Evolutionary conservation across 2,329 filamentous ascomycete species (phyloP), one percentile per base, ranked within the genome.

Genomic region (Ophiostoma sp.): DNA sequence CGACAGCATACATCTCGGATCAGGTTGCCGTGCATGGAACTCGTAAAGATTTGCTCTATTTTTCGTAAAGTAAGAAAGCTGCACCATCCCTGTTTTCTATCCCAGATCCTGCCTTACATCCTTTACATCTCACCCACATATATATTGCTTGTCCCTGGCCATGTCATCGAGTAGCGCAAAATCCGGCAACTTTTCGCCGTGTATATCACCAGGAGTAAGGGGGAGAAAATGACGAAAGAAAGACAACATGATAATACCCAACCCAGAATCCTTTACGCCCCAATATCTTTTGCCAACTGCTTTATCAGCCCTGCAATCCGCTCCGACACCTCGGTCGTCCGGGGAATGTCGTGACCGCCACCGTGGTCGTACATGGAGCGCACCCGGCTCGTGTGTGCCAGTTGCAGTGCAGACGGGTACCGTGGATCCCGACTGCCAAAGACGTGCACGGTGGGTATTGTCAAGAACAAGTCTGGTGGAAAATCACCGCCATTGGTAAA

Each of bases 301-400:
- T 74, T 72, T n/a, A 82, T 33, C 74, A 82, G 57, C 55, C 72
- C 76, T 0, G 80, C 81, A 36, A 82, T 79, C 33, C 45, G 76
- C n/a, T 76, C 33, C 1, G 80, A 81, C 48, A 81, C 80, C 8
- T 77, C 78, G 0, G 78, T 81, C 61, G 79, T 78, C 73, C 81
- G 75, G n/a, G 81, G 81, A 25, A 83, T 81, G 45, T 83, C 82
- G 73, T 83, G 82, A 0, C 82, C 82, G 4, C 82, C 81, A 2
- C 79, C 77, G 59, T 82, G 81, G 69, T 83, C 81, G 74, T 79
- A 83, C 75, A 79, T 76, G 28, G 74, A 77, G 22, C 78, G 75
- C 17, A 79, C 74, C 17, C 79, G 76, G 69, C 81, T 82, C 50
- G 82, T 79, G 42, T 80, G 76, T 8, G 81, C 81, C 69, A 83